Evolutionary conservation across 257 asterid species (phyloP).

Genomic region (Solanum habrochaites): DNA sequence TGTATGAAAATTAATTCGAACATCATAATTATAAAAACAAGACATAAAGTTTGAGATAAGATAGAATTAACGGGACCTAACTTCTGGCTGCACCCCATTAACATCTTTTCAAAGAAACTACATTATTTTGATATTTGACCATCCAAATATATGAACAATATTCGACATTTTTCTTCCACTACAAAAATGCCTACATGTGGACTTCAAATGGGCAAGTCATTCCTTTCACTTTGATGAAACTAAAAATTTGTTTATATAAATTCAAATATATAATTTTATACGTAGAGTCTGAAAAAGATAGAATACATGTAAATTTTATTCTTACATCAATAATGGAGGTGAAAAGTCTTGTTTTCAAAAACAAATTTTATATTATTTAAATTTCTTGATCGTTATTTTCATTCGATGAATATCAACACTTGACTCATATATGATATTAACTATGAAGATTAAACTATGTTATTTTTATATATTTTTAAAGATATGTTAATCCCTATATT

Average conservation of each 20-base stretch:
- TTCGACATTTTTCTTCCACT: not conserved
- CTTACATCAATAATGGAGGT: no score
- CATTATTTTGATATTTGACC: not conserved
- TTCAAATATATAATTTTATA: no score
- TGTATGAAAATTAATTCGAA: not conserved
- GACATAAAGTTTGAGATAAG: not conserved
- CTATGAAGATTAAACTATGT: no score
- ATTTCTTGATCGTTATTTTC: no score
- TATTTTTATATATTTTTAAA: no score
- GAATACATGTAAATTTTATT: no score
- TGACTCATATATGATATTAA: not conserved
- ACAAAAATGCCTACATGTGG: not conserved
- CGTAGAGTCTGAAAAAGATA: no score
- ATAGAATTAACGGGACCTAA: not conserved
- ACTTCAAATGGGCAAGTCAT: constrained; percentile 7
- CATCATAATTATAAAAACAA: not conserved
- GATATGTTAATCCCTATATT: not conserved
- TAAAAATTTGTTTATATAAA: not conserved
- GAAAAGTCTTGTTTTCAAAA: no score
- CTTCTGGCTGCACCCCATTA: constrained; percentile 31
- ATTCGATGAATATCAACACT: not conserved
- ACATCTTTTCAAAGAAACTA: constrained; percentile 1
- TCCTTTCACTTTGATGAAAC: not conserved
- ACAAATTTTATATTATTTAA: no score
- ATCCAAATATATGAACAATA: not conserved